Conservation (phyloP, 2,329 filamentous ascomycete species). For the Metarhizium humberi region DNA sequence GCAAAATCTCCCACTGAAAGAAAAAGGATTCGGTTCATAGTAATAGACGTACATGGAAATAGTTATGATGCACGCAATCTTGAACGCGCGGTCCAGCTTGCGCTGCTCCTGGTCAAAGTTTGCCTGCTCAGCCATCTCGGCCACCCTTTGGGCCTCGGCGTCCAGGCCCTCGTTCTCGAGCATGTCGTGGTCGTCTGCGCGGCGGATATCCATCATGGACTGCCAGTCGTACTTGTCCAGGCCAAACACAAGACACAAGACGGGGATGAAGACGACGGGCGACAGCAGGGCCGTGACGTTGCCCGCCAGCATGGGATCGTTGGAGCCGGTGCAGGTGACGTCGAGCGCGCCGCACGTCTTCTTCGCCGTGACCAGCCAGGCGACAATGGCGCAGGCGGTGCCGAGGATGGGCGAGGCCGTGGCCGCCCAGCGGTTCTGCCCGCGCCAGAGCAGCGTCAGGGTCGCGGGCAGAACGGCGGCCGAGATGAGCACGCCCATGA, state of each 20-base stretch:
- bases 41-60: slow-evolving; percentile 17
- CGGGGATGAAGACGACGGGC: slow-evolving; percentile 62
- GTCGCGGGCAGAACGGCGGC: slow-evolving; percentile 76
- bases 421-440: slow-evolving; percentile 66
- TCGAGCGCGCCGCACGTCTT: slow-evolving; percentile 58
- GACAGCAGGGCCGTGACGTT: slow-evolving; percentile 77
- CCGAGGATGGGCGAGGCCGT: slow-evolving; percentile 59
- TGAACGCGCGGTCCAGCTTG: slow-evolving; percentile 44
- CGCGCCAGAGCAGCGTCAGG: slow-evolving; percentile 70
- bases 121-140: slow-evolving; percentile 12
- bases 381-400: slow-evolving; percentile 55
- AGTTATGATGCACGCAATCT: slow-evolving; percentile 30
- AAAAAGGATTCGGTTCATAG: too few species aligned
- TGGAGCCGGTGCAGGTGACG: slow-evolving; percentile 68
- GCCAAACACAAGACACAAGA: slow-evolving; percentile 55
- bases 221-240: slow-evolving; percentile 75
- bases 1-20: background rate
- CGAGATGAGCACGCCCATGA: slow-evolving; percentile 89
- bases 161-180: slow-evolving; percentile 48
- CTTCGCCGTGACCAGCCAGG: slow-evolving; percentile 68
- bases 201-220: slow-evolving; percentile 71
- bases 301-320: slow-evolving; percentile 79
- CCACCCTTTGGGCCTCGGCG: slow-evolving; percentile 14
- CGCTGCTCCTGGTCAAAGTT: slow-evolving; percentile 35
- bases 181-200: slow-evolving; percentile 68